Percentiles rank a stretch among this genome's conserved stretches.
Conservation (phyloP, 805 yeast species). For the Yarrowia deformans region DNA sequence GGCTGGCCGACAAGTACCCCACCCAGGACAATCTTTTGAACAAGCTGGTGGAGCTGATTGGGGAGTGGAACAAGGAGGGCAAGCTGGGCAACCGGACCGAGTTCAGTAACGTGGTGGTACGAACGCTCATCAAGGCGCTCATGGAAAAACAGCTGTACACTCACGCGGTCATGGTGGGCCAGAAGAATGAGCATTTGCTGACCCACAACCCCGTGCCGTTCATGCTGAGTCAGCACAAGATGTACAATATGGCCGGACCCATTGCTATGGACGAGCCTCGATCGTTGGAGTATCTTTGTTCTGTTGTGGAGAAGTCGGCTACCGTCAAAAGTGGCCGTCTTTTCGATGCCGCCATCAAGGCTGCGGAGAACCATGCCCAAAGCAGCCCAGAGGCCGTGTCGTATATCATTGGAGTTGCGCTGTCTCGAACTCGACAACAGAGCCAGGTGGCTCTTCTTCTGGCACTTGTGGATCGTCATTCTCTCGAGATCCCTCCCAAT, state of each 20-base stretch:
- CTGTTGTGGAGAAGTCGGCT: slow-evolving; percentile 17
- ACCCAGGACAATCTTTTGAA: neutral
- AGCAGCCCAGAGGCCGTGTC: neutral
- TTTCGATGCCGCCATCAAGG: neutral
- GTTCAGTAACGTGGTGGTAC: neutral
- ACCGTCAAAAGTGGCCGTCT: slow-evolving; percentile 3
- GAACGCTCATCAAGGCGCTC: slow-evolving; percentile 12
- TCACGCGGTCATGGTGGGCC: slow-evolving; percentile 25
- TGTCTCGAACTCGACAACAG: slow-evolving; percentile 2
- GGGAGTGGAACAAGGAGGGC: slow-evolving; percentile 9
- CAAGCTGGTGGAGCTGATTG: neutral
- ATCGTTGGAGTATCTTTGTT: slow-evolving; percentile 20
- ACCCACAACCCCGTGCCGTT: slow-evolving; percentile 6
- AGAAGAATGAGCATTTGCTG: slow-evolving; percentile 15
- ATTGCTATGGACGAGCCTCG: neutral
- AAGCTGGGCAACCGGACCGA: neutral
- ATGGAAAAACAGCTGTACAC: slow-evolving; percentile 20
- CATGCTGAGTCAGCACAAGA: slow-evolving; percentile 5
- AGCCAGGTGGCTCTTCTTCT: slow-evolving; percentile 9
- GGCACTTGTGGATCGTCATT: neutral
- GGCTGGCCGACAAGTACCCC: slow-evolving; percentile 20
- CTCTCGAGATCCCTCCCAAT: neutral
- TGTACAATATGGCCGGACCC: slow-evolving; percentile 30
- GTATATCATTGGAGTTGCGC: slow-evolving; percentile 1
- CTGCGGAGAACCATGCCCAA: neutral